phyloP scores from a whole-genome alignment of 2,329 filamentous ascomycete genomes.

The Meredithiella fracta region DNA sequence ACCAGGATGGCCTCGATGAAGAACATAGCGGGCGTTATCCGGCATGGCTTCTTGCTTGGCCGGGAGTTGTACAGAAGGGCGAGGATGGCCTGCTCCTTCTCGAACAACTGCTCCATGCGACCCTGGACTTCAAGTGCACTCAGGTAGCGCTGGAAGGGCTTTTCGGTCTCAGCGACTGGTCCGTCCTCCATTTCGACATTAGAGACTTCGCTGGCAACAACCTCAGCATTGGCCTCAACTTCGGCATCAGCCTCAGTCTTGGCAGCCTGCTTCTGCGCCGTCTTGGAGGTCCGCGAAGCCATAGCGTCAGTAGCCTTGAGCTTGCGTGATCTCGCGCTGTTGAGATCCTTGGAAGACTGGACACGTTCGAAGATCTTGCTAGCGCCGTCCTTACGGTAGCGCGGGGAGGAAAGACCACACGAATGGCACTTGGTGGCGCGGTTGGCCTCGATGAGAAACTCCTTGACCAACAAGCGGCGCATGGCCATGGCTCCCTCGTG shows the following conservation, averaged over 20 bases:
- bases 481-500: constrained; percentile 70
- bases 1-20: constrained; percentile 78
- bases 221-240: constrained; percentile 44
- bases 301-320: constrained; percentile 58
- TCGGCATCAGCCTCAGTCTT: constrained; percentile 34
- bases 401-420: constrained; percentile 56
- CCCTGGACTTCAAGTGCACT: constrained; percentile 71
- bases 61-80: constrained; percentile 71
- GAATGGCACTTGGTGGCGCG: constrained; percentile 51
- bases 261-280: constrained; percentile 15
- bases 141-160: constrained; percentile 52
- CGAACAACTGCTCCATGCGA: constrained; percentile 62
- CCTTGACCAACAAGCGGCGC: constrained; percentile 59
- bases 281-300: constrained; percentile 24
- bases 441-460: constrained; percentile 61
- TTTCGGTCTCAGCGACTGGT: constrained; percentile 22
- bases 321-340: constrained; percentile 54
- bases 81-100: constrained; percentile 72
- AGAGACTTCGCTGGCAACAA: constrained; percentile 24
- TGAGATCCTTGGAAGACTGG: constrained; percentile 55
- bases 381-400: constrained; percentile 75
- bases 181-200: constrained; percentile 23
- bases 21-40: constrained; percentile 74
- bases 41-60: constrained; percentile 38
- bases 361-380: constrained; percentile 88